Percentiles rank a stretch among this genome's conserved stretches.
Conservation (phyloP, 495 filamentous ascomycete genomes). For the Xylaria curta region DNA sequence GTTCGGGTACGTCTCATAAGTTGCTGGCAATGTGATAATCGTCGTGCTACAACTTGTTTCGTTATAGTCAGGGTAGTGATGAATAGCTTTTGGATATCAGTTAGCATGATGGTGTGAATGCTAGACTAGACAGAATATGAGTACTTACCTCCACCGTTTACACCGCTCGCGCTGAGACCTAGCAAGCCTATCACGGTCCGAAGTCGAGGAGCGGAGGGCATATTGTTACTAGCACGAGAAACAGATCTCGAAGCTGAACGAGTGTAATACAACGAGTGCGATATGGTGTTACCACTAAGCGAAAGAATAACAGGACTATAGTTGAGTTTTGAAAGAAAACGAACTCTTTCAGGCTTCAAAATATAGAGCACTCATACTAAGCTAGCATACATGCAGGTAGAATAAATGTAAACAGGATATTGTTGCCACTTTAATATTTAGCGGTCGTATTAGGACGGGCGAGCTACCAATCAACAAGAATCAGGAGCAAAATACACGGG, state of each 20-base stretch:
- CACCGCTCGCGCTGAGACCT: constrained; percentile 14
- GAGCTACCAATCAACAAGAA: neutral
- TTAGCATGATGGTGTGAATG: neutral
- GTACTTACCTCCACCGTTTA: constrained; percentile 24
- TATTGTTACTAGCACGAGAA: constrained; percentile 3
- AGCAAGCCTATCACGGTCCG: constrained; percentile 13
- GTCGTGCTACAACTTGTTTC: constrained; percentile 18
- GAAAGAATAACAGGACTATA: neutral
- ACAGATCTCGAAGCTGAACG: constrained; percentile 2
- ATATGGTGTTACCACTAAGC: neutral
- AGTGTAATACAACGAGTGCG: constrained; percentile 5
- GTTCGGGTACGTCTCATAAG: neutral
- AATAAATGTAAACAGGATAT: neutral
- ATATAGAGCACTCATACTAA: neutral
- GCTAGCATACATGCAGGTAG: neutral
- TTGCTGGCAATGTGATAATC: constrained; percentile 29
- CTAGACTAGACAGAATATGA: neutral
- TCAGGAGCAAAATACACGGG: neutral
- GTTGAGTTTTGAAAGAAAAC: neutral
- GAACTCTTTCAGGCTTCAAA: neutral
- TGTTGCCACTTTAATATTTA: constrained; percentile 7
- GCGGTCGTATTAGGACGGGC: neutral
- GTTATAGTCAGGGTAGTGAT: constrained; percentile 14
- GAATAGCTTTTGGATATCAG: constrained; percentile 18
- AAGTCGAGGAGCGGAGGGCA: constrained; percentile 1